Evolutionary conservation across 2,329 filamentous ascomycete genomes (phyloP).

Genomic region (Clarireedia hainanense): DNA sequence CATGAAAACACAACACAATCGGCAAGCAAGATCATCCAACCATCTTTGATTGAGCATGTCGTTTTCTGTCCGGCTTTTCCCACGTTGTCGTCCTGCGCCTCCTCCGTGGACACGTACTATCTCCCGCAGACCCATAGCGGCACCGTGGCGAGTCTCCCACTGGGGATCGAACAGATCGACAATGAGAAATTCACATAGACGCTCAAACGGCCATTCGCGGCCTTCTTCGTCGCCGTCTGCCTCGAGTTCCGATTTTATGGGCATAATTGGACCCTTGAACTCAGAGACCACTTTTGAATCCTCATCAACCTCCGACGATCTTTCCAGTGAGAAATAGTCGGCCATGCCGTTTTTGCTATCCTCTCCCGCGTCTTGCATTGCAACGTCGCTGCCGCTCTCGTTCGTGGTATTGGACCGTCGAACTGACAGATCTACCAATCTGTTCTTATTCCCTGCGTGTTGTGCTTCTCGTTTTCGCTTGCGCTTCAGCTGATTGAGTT

Average conservation of each 20-base stretch:
- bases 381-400: slow-evolving; percentile 17
- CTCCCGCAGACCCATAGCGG: slow-evolving; percentile 89
- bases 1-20: slow-evolving; percentile 92
- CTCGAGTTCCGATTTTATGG: slow-evolving; percentile 81
- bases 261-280: slow-evolving; percentile 76
- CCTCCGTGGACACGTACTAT: slow-evolving; percentile 84
- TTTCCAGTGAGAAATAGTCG: slow-evolving; percentile 89
- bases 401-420: slow-evolving; percentile 33
- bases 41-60: slow-evolving; percentile 72
- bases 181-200: slow-evolving; percentile 87
- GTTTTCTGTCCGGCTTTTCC: slow-evolving; percentile 67
- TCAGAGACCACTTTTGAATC: slow-evolving; percentile 89
- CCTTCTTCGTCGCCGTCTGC: slow-evolving; percentile 70
- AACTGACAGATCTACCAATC: slow-evolving; percentile 79
- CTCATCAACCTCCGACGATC: slow-evolving; percentile 71
- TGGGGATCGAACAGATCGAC: slow-evolving; percentile 87
- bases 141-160: slow-evolving; percentile 95
- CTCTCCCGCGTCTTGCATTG: slow-evolving; percentile 53
- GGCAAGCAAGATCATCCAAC: slow-evolving; percentile 92
- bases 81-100: slow-evolving; percentile 72
- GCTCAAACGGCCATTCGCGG: slow-evolving; percentile 86
- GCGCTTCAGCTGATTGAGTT: slow-evolving; percentile 88
- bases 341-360: slow-evolving; percentile 53
- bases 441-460: slow-evolving; percentile 80
- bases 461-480: slow-evolving; percentile 88